Evolutionary conservation across 441 rosid species (phyloP).

Genomic region (Adansonia madagascariensis): DNA sequence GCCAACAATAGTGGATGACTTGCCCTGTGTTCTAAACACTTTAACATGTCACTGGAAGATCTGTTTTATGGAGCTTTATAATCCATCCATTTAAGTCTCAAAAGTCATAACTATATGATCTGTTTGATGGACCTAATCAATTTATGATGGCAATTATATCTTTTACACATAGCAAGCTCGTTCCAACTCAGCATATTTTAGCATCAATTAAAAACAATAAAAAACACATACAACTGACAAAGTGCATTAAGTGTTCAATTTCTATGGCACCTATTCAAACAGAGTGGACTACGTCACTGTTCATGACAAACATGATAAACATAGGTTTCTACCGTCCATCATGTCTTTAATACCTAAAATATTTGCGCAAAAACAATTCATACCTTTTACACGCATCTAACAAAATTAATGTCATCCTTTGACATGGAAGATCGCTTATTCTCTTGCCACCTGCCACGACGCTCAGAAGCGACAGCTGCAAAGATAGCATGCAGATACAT

Average conservation of each 20-base stretch:
- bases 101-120: not conserved
- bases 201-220: constrained; percentile 10
- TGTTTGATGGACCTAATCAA: constrained; percentile 6
- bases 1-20: not conserved
- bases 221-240: too few species aligned
- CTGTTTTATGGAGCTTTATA: not conserved
- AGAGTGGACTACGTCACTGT: not conserved
- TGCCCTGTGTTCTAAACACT: not conserved
- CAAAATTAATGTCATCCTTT: constrained; percentile 67
- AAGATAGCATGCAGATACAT: constrained; percentile 12
- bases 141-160: not conserved
- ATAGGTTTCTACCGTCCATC: not conserved
- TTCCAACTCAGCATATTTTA: not conserved
- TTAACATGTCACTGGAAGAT: not conserved
- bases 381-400: constrained; percentile 87
- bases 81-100: not conserved
- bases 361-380: constrained; percentile 2
- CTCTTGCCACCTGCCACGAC: constrained; percentile 83
- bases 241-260: not conserved
- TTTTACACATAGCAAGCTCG: constrained; percentile 1
- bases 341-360: not conserved
- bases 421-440: constrained; percentile 54
- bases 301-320: not conserved
- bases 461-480: constrained; percentile 80
- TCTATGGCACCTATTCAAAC: not conserved